Evolutionary conservation across 306 rosid genomes (phyloP).

Genomic region (Begonia masoniana): DNA sequence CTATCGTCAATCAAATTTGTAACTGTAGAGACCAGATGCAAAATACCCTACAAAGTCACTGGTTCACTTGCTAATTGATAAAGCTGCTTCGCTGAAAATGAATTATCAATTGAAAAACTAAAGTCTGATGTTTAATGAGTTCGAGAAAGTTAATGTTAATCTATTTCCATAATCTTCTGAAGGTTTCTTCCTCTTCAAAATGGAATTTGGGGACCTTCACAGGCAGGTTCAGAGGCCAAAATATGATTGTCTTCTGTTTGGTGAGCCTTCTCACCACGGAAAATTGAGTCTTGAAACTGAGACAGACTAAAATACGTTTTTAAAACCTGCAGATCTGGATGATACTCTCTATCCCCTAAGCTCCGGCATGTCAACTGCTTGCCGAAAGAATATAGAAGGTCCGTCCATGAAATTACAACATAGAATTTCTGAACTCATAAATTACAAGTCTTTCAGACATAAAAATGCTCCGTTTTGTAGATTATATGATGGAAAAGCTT

Average conservation of each 20-base stretch:
- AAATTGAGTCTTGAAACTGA: not conserved
- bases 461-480: slow-evolving; percentile 17
- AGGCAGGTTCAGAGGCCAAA: slow-evolving; percentile 54
- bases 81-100: no score
- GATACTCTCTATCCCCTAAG: slow-evolving; percentile 84
- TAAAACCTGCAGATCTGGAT: slow-evolving; percentile 58
- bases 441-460: slow-evolving; percentile 1
- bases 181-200: slow-evolving; percentile 14
- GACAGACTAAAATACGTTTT: not conserved
- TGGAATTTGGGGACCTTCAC: slow-evolving; percentile 50
- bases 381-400: slow-evolving; percentile 70
- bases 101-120: no score
- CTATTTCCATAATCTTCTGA: not conserved
- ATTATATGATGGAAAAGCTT: slow-evolving; percentile 71
- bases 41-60: no score
- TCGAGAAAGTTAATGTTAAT: not conserved
- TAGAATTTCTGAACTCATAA: no score
- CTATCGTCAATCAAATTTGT: no score
- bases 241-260: slow-evolving; percentile 80
- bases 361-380: slow-evolving; percentile 51
- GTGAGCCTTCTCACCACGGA: slow-evolving; percentile 19
- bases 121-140: not conserved
- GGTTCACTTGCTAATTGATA: no score
- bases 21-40: no score
- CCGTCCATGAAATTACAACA: not conserved